Base-by-base conservation (phyloP, 805 yeast genomes). In the Jamesozyma gamospora region DNA sequence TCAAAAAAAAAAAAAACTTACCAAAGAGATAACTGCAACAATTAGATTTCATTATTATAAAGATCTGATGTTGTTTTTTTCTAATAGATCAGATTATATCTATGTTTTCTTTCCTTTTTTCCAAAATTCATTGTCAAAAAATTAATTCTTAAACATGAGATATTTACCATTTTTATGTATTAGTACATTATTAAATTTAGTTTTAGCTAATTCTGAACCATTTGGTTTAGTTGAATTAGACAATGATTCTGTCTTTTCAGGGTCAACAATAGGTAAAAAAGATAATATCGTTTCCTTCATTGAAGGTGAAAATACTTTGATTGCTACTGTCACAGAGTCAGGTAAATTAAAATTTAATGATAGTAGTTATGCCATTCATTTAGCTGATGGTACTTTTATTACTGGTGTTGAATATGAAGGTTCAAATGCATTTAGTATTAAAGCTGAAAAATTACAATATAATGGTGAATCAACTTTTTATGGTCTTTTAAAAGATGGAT, bases 391-490 rank as follows among this genome's bases (percentile, higher is more conserved):
- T 33, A 31, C 51, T 24, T 34, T 52, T 9, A 46, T 41, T 12
- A 48, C 45, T 18, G 55, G 55, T 32, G 39, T 48, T 21, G 52
- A 46, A 40, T 38, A 51, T 16, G 52, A 55, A 32, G 58, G 51
- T 33, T 35, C 61, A 21, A 43, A 60, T 15, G 66, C 70, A 3
- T 72, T 67, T 50, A 48, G 69, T 19, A 58, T 72, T 46, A 24
- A 49, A 7, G 52, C 59, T 34, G 70, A 67, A 28, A 47, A 59
- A 50, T 61, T 72, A 52, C 47, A 49, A 4, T 65, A 55, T 51
- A 43, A 60, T 28, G 65, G 63, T 34, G 46, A 56, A 25, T 41
- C 50, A 27, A 59, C 46, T 36, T 70, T 67, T 60, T 50, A 55
- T 29, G 69, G 70, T 32, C 61, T 66, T 41, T 64, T 67, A 28